phyloP scores from a whole-genome alignment of 495 filamentous ascomycete genomes.

The Penicillium paxilli region DNA sequence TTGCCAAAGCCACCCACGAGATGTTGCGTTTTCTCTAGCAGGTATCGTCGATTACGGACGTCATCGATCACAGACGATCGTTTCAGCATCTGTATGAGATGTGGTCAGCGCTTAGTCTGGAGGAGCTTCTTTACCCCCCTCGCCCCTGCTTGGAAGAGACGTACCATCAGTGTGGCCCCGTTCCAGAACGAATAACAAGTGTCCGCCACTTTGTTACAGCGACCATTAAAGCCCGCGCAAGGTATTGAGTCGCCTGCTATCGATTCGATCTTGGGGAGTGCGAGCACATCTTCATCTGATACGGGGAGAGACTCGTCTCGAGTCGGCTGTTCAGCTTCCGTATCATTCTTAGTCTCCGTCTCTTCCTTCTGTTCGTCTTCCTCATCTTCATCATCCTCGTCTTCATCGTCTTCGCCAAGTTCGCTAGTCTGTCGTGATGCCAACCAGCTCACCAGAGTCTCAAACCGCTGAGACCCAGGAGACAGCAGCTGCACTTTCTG shows the following conservation, averaged over 20 bases:
- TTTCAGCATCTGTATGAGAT: constrained; percentile 59
- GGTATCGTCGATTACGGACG: constrained; percentile 65
- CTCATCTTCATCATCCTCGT: constrained; percentile 47
- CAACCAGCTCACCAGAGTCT: constrained; percentile 60
- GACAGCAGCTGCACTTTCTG: constrained; percentile 26
- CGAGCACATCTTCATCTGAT: constrained; percentile 26
- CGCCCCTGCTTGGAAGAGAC: constrained; percentile 6
- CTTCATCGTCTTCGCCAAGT: constrained; percentile 46
- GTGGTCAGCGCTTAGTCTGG: constrained; percentile 6
- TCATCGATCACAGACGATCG: constrained; percentile 59
- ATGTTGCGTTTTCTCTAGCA: constrained; percentile 89
- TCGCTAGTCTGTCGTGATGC: constrained; percentile 68
- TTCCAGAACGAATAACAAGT: constrained; percentile 97
- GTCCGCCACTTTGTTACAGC: constrained; percentile 84
- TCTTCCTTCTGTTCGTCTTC: constrained; percentile 35
- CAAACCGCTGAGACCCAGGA: constrained; percentile 34
- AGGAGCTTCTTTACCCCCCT: background rate
- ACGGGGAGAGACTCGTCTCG: background rate
- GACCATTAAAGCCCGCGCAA: constrained; percentile 78
- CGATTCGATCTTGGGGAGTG: constrained; percentile 35
- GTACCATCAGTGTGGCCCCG: constrained; percentile 64
- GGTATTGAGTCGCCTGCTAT: constrained; percentile 37
- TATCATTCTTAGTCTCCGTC: constrained; percentile 13
- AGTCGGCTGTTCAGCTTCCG: background rate
- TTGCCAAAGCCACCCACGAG: constrained; percentile 89